phyloP scores from a whole-genome alignment of 257 asterid genomes.

The Solanum bukasovii region DNA sequence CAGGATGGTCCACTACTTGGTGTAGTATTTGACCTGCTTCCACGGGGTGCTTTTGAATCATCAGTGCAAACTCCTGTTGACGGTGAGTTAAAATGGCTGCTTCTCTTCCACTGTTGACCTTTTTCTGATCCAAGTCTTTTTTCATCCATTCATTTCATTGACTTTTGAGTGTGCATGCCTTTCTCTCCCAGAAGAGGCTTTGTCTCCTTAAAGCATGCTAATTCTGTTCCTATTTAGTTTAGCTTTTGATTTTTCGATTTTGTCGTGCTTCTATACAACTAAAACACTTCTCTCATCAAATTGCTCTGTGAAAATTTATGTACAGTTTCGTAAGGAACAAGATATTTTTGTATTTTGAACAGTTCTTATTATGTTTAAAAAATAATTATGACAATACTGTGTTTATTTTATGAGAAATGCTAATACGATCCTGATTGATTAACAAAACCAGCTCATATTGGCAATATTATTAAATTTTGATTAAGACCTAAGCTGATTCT shows the following conservation, averaged over 20 bases:
- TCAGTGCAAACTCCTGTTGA: slow-evolving; percentile 24
- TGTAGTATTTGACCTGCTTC: slow-evolving; percentile 76
- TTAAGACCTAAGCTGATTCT: not conserved
- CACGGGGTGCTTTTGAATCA: slow-evolving; percentile 75
- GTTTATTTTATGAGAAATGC: not conserved
- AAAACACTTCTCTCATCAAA: not conserved
- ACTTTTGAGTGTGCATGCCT: not conserved
- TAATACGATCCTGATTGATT: not conserved
- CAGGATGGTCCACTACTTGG: slow-evolving; percentile 92
- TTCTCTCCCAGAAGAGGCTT: not conserved
- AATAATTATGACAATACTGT: not conserved
- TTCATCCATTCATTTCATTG: not conserved
- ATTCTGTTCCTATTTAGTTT: not conserved
- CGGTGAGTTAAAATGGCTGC: slow-evolving; percentile 26
- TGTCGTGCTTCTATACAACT: not conserved
- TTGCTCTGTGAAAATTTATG: not conserved
- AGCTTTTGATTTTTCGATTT: not conserved
- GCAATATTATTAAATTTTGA: not conserved
- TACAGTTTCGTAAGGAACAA: not conserved
- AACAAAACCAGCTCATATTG: not conserved
- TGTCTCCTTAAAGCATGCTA: not conserved
- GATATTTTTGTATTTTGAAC: not conserved
- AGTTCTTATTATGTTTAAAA: not conserved
- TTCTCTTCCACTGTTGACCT: not conserved
- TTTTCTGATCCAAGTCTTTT: not conserved